Base-by-base conservation (phyloP, 1,139 yeast genomes). In the Kurtzmaniella quercitrusa region DNA sequence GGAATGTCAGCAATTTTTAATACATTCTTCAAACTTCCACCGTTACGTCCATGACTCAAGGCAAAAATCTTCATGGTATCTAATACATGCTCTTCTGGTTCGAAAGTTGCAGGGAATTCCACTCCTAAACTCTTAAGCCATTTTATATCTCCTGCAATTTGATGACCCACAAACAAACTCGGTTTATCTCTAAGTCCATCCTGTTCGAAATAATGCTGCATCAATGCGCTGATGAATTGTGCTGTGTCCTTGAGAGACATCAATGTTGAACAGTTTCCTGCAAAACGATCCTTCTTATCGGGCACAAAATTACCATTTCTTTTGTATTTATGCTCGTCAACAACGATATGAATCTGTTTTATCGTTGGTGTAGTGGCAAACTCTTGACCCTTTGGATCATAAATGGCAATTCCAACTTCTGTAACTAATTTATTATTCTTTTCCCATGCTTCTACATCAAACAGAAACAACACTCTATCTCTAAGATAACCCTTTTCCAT, bases 381-480 rank as follows among this genome's bases (percentile, higher is more conserved):
- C 20, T 49, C 51, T 56, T 68, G 78, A 30, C 59, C 65, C 20
- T 65, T 48, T 14, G 89, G 88, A 47, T 83, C 86, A 55, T 79
- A 83, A 2, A 85, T 69, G 0, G 87, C 71, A 8, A 86, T 60
- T 2, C 95, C 94, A 40, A 85, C 72, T 54, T 86, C 95, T 0
- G 88, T 84, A 20, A 86, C 67, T 21, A 66, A 55, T 23, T 61
- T 55, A 8, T 60, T 66, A 45, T 69, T 59, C 21, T 63, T 56
- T 51, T 85, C 95, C 63, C 68, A 81, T 9, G 85, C 83, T 58
- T 86, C 94, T 16, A 83, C 68, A 56, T 86, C 95, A 23, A 86
- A 61, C 11, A 84, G 71, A 16, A 84, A 62, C 16, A 82, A 60
- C 0, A 75, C 72, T 23, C 65, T 56, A 16, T 63, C 55, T 20